Evolutionary conservation across 2,329 filamentous ascomycete genomes (phyloP).

Genomic region (Ophiostoma novo-ulmi): DNA sequence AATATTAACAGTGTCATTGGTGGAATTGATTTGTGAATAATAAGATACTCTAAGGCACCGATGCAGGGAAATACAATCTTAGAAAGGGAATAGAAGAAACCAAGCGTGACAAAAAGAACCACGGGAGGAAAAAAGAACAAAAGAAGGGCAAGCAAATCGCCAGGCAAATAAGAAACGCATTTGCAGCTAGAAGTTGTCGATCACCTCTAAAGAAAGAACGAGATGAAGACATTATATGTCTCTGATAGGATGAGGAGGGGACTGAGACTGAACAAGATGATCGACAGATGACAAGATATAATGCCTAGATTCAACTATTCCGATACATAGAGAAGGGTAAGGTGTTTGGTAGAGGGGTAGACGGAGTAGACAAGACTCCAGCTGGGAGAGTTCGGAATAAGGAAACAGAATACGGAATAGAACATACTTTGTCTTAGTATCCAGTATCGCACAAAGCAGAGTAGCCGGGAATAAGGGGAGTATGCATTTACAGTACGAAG

Average conservation of each 20-base stretch:
- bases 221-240: neutral
- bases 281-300: neutral
- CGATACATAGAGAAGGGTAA: no score
- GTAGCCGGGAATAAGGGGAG: neutral
- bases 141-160: neutral
- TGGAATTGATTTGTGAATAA: neutral
- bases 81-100: neutral
- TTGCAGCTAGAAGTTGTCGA: neutral
- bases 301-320: neutral
- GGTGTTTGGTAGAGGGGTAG: neutral
- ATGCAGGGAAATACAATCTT: neutral
- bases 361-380: neutral
- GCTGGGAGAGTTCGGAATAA: neutral
- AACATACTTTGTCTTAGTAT: neutral
- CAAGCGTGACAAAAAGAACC: neutral
- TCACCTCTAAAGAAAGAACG: neutral
- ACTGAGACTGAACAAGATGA: neutral
- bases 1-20: no score
- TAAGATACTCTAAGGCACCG: neutral
- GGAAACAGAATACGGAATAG: neutral
- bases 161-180: neutral
- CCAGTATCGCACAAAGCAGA: neutral
- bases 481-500: neutral
- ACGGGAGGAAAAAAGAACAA: neutral
- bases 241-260: constrained; percentile 3